Evolutionary conservation across 2,329 filamentous ascomycete genomes (phyloP), one percentile per base, ranked within the genome.

Genomic region (Metarhizium brunneum): DNA sequence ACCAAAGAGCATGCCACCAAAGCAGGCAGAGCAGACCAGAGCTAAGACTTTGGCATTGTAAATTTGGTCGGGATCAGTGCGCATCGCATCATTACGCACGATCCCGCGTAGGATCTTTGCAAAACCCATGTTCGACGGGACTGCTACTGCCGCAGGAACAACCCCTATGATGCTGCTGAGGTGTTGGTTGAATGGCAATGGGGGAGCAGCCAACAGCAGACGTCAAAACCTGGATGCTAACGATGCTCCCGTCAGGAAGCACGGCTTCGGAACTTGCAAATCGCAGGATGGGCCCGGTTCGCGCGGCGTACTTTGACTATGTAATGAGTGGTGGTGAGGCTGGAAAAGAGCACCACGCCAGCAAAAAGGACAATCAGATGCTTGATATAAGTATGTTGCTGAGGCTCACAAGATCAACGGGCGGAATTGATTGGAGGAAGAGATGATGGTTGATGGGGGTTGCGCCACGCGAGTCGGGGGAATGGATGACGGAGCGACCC

Each of bases 1-100:
- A 47, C 74, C 74, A 52, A 76, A 76, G 32, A 76, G 66, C 73
- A 76, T 76, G 52, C 85, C 86, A 58, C 86, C 86, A 57, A 87
- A 88, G 69, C 85, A 88, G 45, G 83, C 75, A 47, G 82, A 83
- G 65, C 76, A 83, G 51, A 83, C 83, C 61, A 87, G 74, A 56
- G 77, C 77, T 60, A 85, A 82, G 32, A 86, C 83, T 55, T 84
- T 79, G 84, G 84, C 88, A 64, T 84, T 83, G 70, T 87, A 88
- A 57, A 88, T 83, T 66, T 86, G 80, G 20, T 77, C 74, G 18
- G 85, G 85, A 58, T 88, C 85, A 40, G 73, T 69, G 64, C 79
- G 83, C 81, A 89, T 88, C 48, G 86, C 82, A 67, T 89, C 84
- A 74, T 88, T 88, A 69, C 80, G 80, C 62, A 87, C 78, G 64